Conservation (phyloP, 2,329 filamentous ascomycete genomes). For the Paecilomyces variotii region DNA sequence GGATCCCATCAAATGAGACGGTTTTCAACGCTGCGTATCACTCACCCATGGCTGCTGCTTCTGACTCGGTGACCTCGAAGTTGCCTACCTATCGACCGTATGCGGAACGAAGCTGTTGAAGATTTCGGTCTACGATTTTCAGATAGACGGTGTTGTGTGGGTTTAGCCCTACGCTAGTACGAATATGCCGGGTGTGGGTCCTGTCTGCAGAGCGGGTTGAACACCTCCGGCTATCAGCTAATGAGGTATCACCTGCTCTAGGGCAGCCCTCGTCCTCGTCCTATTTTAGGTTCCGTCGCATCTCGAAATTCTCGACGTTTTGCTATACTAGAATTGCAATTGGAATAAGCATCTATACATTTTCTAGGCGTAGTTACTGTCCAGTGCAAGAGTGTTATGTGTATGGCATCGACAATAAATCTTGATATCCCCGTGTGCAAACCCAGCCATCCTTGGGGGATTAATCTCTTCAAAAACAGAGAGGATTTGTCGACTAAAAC, state of each 20-base stretch:
- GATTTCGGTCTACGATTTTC: constrained; percentile 33
- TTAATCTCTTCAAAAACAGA: too few species aligned
- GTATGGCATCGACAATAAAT: too few species aligned
- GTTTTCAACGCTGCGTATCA: not conserved
- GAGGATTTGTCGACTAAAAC: too few species aligned
- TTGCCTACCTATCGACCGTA: constrained; percentile 34
- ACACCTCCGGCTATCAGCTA: constrained; percentile 1
- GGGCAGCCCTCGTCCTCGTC: not conserved
- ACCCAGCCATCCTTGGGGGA: too few species aligned
- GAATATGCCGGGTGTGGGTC: constrained; percentile 10
- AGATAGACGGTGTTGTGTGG: constrained; percentile 34
- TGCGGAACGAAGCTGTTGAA: constrained; percentile 25
- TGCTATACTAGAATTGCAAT: not conserved
- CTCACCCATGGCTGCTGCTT: constrained; percentile 38
- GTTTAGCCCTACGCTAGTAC: constrained; percentile 38
- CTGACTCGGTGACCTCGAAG: constrained; percentile 30
- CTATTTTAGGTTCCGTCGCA: not conserved
- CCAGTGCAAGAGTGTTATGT: too few species aligned
- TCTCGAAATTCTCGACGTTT: not conserved
- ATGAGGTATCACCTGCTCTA: constrained; percentile 5
- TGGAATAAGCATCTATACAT: not conserved
- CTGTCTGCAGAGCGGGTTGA: constrained; percentile 1
- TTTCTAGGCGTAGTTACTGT: too few species aligned
- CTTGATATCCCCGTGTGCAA: too few species aligned
- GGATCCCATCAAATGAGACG: not conserved